Evolutionary conservation across 805 yeast species (phyloP).

Genomic region (Ogataea trehalophila): DNA sequence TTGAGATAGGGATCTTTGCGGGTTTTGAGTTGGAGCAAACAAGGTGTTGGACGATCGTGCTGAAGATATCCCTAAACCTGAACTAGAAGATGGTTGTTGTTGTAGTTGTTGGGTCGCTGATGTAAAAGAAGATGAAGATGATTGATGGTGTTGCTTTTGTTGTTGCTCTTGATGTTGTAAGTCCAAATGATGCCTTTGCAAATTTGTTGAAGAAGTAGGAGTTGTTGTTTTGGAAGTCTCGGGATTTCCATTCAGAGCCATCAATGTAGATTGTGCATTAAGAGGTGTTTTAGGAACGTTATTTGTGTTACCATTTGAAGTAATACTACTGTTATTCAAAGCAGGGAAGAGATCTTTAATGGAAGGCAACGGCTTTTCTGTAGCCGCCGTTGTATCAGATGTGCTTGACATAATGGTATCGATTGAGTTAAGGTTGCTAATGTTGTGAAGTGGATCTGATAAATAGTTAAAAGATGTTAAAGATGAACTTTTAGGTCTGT

Average conservation of each 20-base stretch:
- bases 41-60: neutral
- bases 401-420: neutral
- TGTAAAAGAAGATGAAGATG: neutral
- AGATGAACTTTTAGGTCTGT: neutral
- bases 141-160: neutral
- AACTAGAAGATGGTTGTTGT: neutral
- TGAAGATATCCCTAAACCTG: neutral
- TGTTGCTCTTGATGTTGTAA: neutral
- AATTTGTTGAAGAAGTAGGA: conserved; percentile 1
- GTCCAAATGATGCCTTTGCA: conserved; percentile 2
- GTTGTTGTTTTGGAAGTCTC: neutral
- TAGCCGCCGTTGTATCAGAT: too few relatives aligned
- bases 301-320: neutral
- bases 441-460: neutral
- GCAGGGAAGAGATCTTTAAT: conserved; percentile 21
- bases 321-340: conserved; percentile 3
- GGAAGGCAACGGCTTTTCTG: conserved; percentile 17
- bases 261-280: too few relatives aligned
- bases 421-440: too few relatives aligned
- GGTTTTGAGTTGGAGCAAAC: neutral
- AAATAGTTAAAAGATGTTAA: neutral
- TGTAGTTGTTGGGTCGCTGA: too few relatives aligned
- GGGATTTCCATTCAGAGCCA: neutral
- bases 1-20: conserved; percentile 7
- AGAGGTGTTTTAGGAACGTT: too few relatives aligned